These are phyloP conservation scores for Aspergillus fructus DNA, from an alignment of 2,329 filamentous ascomycete genomes.

Conservation along the genomic window DNA sequence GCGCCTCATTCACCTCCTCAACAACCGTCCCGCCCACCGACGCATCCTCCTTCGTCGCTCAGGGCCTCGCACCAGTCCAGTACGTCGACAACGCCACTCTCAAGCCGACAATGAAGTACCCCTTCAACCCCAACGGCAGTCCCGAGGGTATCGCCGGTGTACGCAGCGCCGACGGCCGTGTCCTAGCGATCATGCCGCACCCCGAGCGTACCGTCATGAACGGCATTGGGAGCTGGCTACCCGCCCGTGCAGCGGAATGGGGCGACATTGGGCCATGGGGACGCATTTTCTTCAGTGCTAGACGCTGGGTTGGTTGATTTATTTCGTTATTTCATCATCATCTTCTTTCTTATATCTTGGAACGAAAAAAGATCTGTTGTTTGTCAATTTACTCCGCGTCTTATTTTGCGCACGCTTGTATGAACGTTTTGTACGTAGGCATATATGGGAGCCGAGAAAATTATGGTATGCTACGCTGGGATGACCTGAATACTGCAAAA, in stretches of 20 bases:
- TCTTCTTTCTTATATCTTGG: neutral
- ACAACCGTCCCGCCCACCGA: constrained; percentile 27
- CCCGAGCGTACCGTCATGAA: constrained; percentile 85
- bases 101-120: constrained; percentile 76
- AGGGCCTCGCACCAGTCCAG: constrained; percentile 71
- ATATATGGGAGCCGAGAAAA: neutral
- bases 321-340: neutral
- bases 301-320: constrained; percentile 74
- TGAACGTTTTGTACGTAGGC: neutral
- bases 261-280: constrained; percentile 83
- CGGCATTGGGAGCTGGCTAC: constrained; percentile 74
- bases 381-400: neutral
- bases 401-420: neutral
- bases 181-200: constrained; percentile 90
- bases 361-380: neutral
- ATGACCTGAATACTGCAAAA: neutral
- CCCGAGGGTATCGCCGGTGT: constrained; percentile 79
- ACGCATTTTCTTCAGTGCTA: constrained; percentile 81
- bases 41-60: constrained; percentile 55
- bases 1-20: constrained; percentile 66
- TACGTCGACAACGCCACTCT: constrained; percentile 80
- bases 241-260: constrained; percentile 65
- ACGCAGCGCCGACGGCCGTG: constrained; percentile 72
- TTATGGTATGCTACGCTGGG: neutral
- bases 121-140: constrained; percentile 85